Percentiles rank a stretch among this genome's conserved stretches.
These are phyloP conservation scores for Yamadazyma phyllophila DNA, from an alignment of 805 yeast species.

Conservation along the genomic window DNA sequence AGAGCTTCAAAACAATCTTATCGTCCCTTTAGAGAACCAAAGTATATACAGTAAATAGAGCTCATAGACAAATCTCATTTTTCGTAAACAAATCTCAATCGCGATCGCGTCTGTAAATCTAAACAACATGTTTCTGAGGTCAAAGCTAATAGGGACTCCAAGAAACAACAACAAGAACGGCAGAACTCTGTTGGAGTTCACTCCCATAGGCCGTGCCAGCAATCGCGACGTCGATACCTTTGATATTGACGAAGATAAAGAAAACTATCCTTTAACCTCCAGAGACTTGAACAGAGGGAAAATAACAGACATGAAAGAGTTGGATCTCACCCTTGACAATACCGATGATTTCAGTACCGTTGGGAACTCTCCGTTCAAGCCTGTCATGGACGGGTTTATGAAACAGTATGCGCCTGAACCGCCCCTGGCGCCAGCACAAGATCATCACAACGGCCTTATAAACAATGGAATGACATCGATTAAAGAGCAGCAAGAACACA, in stretches of 20 bases:
- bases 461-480: slow-evolving; percentile 16
- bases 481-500: slow-evolving; percentile 20
- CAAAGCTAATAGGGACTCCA: slow-evolving; percentile 15
- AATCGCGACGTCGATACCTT: slow-evolving; percentile 3
- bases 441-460: neutral
- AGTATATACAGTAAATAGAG: neutral
- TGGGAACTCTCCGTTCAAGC: slow-evolving; percentile 8
- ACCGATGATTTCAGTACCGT: slow-evolving; percentile 8
- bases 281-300: slow-evolving; percentile 6
- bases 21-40: slow-evolving; percentile 7
- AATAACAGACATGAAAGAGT: neutral
- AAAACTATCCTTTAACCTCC: slow-evolving; percentile 4
- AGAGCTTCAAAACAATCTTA: slow-evolving; percentile 42
- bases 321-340: slow-evolving; percentile 6
- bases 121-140: slow-evolving; percentile 4
- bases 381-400: neutral
- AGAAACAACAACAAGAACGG: slow-evolving; percentile 3
- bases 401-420: too few species aligned
- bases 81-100: neutral
- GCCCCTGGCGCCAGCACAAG: too few species aligned
- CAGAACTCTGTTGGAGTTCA: slow-evolving; percentile 12
- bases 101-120: slow-evolving; percentile 5
- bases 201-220: slow-evolving; percentile 15
- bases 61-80: too few species aligned
- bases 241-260: slow-evolving; percentile 4